Percentiles rank a stretch among this genome's conserved stretches.
Evolutionary conservation across 352 stramenopile genomes (phyloP).

Genomic region (Phytophthora brassicae): DNA sequence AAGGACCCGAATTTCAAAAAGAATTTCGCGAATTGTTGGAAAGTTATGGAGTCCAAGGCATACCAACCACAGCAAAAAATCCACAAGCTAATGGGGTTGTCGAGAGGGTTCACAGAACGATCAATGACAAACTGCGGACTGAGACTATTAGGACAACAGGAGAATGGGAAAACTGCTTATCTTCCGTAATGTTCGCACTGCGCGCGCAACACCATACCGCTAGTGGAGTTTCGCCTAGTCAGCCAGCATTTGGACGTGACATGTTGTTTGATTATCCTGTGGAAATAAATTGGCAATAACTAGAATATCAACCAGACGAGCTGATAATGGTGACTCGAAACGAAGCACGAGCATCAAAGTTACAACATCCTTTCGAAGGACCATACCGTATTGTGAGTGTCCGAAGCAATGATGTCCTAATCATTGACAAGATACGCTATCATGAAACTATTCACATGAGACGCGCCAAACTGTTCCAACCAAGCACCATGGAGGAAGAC

Average conservation of each 20-base stretch:
- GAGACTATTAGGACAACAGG: not conserved
- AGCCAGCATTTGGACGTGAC: constrained; percentile 1
- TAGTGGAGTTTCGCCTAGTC: not conserved
- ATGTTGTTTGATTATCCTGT: not conserved
- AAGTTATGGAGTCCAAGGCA: not conserved
- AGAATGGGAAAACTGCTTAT: not conserved
- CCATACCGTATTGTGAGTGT: not conserved
- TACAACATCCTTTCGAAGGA: not conserved
- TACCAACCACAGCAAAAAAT: not conserved
- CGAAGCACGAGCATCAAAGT: not conserved
- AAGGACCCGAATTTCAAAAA: not conserved
- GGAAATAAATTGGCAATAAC: not conserved
- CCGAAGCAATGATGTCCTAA: not conserved
- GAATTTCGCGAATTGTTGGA: not conserved
- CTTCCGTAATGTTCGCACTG: not conserved
- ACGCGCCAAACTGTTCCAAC: not conserved
- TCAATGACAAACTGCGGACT: not conserved
- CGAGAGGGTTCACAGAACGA: not conserved
- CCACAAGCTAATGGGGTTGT: not conserved
- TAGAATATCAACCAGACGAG: not conserved
- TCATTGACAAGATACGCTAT: not conserved
- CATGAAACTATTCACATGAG: not conserved
- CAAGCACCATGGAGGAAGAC: constrained; percentile 2
- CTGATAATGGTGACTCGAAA: not conserved
- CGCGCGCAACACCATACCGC: not conserved